Evolutionary conservation across 495 filamentous ascomycete species (phyloP), one percentile per base, ranked within the genome.

Genomic region (Clohesyomyces aquaticus): DNA sequence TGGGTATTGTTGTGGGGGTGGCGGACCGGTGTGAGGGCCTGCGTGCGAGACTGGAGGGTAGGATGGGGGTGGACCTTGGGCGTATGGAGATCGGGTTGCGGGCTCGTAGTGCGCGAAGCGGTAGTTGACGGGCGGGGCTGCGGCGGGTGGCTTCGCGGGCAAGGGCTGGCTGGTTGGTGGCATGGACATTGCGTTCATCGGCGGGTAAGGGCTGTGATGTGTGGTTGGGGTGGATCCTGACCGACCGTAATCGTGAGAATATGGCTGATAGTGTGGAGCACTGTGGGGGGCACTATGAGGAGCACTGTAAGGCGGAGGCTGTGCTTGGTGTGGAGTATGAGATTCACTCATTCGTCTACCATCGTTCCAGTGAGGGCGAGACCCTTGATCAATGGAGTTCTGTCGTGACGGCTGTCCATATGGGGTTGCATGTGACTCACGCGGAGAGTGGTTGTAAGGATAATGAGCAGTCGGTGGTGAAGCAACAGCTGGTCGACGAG

Each of bases 161-260:
- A 58, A 46, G 10, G 53, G 42, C 27, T 56, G 46, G 27, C n/a
- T 52, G 9, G 57, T 19, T 16, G 61, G 32, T 16, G 61, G 61
- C 14, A 53, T 23, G 2, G 38, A 54, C 1, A 18, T 47, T 32
- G 61, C 46, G 49, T 27, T 50, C n/a, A 51, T 23, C 19, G 60
- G 48, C 28, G 49, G 56, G 19, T 69, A 65, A 21, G 61, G 61
- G 57, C 61, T 69, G 51, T 64, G 66, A 43, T 65, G 66, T 28
- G 66, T 43, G 0, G 61, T 32, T 25, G 61, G 57, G 9, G 55
- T 59, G 0, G 63, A 48, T 19, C 22, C 26, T 16, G 57, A 35
- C 28, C 47, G 28, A 25, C 32, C 43, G 18, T 57, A 49, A 2
- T 60, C 53, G 16, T 46, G 46, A 16, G 41, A 22, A n/a, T 63